Evolutionary conservation across 2,329 filamentous ascomycete genomes (phyloP), one percentile per base, ranked within the genome.

Genomic region (Paracamarosporium sp.): DNA sequence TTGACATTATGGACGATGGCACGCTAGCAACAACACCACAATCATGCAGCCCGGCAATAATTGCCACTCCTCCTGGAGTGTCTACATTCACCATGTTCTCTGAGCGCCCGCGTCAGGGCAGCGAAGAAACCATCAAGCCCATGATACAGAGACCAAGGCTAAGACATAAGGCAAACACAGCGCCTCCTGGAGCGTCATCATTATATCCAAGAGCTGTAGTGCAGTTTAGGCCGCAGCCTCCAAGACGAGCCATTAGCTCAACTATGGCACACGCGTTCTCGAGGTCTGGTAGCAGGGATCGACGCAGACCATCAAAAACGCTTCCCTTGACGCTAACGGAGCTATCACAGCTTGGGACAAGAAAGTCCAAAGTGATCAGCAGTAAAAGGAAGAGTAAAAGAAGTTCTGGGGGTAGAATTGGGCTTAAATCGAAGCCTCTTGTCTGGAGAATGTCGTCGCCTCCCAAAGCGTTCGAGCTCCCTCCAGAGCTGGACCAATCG

Each of bases 181-280:
- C 67, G 25, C 68, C 68, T 17, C 56, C 66, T 44, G 65, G 63
- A 35, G 40, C 53, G 7, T 52, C 66, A 30, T 31, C 41, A 22
- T 33, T 60, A 17, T 53, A 48, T 31, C 31, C 45, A 5, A 51
- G 45, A 12, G 55, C 20, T 25, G 50, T 36, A 25, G 22, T 30
- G 12, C 30, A 22, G 31, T 48, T 48, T 13, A 45, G 50, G 38
- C 64, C 67, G 24, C 61, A 69, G 27, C 61, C 55, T 20, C 69
- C 67, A 28, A 64, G 68, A 57, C 62, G 70, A 64, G 71, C 66
- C 17, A 64, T 72, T 46, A 71, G 72, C 54, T 63, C 61, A 38
- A 67, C 64, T 47, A 13, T 61, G 40, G 57, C 57, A 3, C 33
- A 46, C 20, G 54, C 55, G 27, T 54, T 41, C 11, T 54, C 45